These are phyloP conservation scores for Trichosporon sp. DNA, from an alignment of 1,284 basidiomycete species.

Conservation along the genomic window DNA sequence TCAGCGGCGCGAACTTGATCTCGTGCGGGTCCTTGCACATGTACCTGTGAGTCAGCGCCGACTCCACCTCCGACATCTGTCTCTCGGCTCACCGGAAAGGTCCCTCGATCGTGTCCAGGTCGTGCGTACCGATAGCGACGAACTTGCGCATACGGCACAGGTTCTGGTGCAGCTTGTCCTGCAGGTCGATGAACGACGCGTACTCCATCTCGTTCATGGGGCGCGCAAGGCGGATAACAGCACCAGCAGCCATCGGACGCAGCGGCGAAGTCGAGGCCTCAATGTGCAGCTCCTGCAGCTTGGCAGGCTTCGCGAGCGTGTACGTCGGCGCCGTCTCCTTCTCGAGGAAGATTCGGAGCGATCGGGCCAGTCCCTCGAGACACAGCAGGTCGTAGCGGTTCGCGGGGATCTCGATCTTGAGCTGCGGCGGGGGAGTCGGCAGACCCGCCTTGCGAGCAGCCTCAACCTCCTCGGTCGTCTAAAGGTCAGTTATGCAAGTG, in stretches of 20 bases:
- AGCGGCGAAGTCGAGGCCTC: conserved; percentile 70
- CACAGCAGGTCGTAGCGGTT: conserved; percentile 98
- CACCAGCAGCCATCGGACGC: conserved; percentile 85
- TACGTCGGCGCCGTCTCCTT: conserved; percentile 66
- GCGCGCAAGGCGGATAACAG: conserved; percentile 80
- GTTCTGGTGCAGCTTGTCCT: conserved; percentile 98
- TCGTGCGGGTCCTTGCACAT: conserved; percentile 80
- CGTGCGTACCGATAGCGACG: conserved; percentile 96
- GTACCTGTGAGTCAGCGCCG: conserved; percentile 52
- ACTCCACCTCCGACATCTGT: background rate
- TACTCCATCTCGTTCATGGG: conserved; percentile 81
- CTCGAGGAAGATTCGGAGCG: conserved; percentile 77
- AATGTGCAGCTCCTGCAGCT: conserved; percentile 63
- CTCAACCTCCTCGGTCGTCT: conserved; percentile 87
- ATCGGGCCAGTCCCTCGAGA: conserved; percentile 89
- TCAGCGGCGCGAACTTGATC: conserved; percentile 84
- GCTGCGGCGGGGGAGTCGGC: conserved; percentile 77
- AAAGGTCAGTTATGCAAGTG: conserved; percentile 1
- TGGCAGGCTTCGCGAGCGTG: conserved; percentile 61
- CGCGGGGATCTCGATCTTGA: conserved; percentile 98
- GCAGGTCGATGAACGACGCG: conserved; percentile 94
- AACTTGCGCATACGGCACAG: conserved; percentile 83
- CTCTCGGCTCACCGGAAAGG: conserved; percentile 61
- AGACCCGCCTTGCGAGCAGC: conserved; percentile 72
- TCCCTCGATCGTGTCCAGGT: conserved; percentile 78